A percentile compares a stretch with the other conserved stretches of the same genome.
These are phyloP conservation scores for Gelatoporia subvermispora DNA, from an alignment of 768 basidiomycete species.

Conservation along the genomic window DNA sequence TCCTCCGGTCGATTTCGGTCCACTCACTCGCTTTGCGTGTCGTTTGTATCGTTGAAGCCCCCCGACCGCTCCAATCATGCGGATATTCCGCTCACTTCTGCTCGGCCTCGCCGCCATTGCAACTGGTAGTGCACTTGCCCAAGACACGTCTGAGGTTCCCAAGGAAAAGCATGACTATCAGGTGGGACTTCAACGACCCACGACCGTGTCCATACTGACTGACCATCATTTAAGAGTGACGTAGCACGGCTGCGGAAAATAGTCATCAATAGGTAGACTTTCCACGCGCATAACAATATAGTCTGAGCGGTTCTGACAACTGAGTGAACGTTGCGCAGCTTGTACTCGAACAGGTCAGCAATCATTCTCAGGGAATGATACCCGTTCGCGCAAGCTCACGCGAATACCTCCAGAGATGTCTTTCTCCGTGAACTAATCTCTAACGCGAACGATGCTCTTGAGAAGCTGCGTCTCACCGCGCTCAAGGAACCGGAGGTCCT, in stretches of 20 bases:
- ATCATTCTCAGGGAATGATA: too few relatives aligned
- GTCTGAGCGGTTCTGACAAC: not conserved
- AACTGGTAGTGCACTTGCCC: slow-evolving; percentile 41
- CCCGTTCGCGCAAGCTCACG: not conserved
- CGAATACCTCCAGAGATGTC: slow-evolving; percentile 61
- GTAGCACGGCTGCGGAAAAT: slow-evolving; percentile 90
- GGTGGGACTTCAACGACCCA: slow-evolving; percentile 32
- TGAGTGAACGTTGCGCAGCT: slow-evolving; percentile 35
- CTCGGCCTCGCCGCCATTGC: slow-evolving; percentile 39
- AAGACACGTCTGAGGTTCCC: slow-evolving; percentile 35
- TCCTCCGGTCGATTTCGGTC: too few relatives aligned
- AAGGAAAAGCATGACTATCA: slow-evolving; percentile 70
- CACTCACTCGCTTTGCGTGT: too few relatives aligned
- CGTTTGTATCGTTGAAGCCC: too few relatives aligned
- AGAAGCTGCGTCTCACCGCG: slow-evolving; percentile 84
- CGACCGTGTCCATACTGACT: not conserved
- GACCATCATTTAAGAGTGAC: slow-evolving; percentile 60
- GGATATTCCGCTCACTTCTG: slow-evolving; percentile 45
- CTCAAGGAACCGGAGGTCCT: slow-evolving; percentile 73
- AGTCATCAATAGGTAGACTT: slow-evolving; percentile 77
- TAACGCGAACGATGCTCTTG: slow-evolving; percentile 94
- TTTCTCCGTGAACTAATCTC: slow-evolving; percentile 89
- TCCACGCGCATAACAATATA: slow-evolving; percentile 7
- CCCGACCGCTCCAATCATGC: slow-evolving; percentile 40
- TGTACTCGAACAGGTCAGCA: slow-evolving; percentile 75